Evolutionary conservation across 495 filamentous ascomycete species (phyloP).

Genomic region (Platismatia glauca): DNA sequence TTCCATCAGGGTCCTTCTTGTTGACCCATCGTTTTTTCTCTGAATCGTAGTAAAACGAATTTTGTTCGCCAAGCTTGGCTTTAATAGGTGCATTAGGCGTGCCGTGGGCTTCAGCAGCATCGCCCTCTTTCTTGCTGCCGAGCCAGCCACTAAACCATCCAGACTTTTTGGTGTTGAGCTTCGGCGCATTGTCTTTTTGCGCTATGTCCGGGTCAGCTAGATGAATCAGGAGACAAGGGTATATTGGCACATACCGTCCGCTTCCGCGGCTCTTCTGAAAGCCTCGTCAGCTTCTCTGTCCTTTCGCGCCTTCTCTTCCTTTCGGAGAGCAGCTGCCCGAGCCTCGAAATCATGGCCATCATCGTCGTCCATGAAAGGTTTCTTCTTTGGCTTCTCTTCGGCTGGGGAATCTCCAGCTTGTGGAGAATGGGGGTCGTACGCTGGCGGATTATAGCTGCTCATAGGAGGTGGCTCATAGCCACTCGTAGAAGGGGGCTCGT

Average conservation of each 20-base stretch:
- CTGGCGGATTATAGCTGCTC: slow-evolving; percentile 30
- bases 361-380: slow-evolving; percentile 71
- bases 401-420: slow-evolving; percentile 32
- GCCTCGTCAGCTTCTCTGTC: slow-evolving; percentile 58
- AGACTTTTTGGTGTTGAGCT: slow-evolving; percentile 47
- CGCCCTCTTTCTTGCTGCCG: slow-evolving; percentile 58
- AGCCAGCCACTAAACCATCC: slow-evolving; percentile 89
- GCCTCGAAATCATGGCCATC: slow-evolving; percentile 48
- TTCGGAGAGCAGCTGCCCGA: slow-evolving; percentile 46
- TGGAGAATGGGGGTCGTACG: slow-evolving; percentile 24
- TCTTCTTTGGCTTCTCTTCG: slow-evolving; percentile 59
- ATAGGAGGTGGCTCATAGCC: slow-evolving; percentile 21
- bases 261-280: slow-evolving; percentile 75
- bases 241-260: slow-evolving; percentile 53
- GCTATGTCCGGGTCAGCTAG: slow-evolving; percentile 27
- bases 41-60: slow-evolving; percentile 85
- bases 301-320: slow-evolving; percentile 43
- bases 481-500: slow-evolving; percentile 18
- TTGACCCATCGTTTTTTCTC: slow-evolving; percentile 97
- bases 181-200: slow-evolving; percentile 32
- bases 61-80: slow-evolving; percentile 93
- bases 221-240: neutral
- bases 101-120: slow-evolving; percentile 25
- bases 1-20: slow-evolving; percentile 61
- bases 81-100: slow-evolving; percentile 63